Evolutionary conservation across 805 yeast genomes (phyloP).

Genomic region (Monosporozyma aerobia): DNA sequence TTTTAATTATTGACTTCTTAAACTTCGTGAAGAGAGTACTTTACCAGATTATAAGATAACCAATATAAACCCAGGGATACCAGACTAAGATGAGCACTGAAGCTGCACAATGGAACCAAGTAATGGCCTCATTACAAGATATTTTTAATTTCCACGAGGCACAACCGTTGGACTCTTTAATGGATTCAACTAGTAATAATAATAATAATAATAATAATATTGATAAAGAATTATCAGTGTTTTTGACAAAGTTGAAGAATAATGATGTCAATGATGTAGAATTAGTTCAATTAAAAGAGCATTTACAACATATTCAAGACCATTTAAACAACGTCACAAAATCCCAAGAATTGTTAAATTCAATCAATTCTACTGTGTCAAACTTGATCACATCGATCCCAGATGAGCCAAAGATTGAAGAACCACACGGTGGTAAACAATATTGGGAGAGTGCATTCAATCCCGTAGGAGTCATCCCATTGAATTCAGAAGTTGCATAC

Average conservation of each 20-base stretch:
- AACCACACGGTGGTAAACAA: conserved; percentile 33
- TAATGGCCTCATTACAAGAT: conserved; percentile 58
- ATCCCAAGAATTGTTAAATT: conserved; percentile 35
- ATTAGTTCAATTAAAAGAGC: conserved; percentile 33
- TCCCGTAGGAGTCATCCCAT: conserved; percentile 44
- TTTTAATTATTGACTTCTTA: neutral
- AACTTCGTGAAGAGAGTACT: too few species aligned
- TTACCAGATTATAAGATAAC: neutral
- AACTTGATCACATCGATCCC: conserved; percentile 29
- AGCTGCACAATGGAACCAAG: conserved; percentile 50
- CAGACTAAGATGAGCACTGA: neutral
- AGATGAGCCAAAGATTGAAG: neutral
- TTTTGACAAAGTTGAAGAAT: conserved; percentile 31
- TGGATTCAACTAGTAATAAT: neutral
- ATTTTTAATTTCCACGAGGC: conserved; percentile 52
- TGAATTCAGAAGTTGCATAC: conserved; percentile 85
- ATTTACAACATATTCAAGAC: conserved; percentile 35
- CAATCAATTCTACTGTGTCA: conserved; percentile 39
- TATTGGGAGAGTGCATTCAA: conserved; percentile 47
- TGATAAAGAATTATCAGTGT: conserved; percentile 33
- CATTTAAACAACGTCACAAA: conserved; percentile 54
- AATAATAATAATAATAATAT: too few species aligned
- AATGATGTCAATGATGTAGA: conserved; percentile 27
- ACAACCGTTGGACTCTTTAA: neutral
- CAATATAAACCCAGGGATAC: neutral